Evolutionary conservation across 768 basidiomycete species (phyloP).

Genomic region (Termitomyces sp.): DNA sequence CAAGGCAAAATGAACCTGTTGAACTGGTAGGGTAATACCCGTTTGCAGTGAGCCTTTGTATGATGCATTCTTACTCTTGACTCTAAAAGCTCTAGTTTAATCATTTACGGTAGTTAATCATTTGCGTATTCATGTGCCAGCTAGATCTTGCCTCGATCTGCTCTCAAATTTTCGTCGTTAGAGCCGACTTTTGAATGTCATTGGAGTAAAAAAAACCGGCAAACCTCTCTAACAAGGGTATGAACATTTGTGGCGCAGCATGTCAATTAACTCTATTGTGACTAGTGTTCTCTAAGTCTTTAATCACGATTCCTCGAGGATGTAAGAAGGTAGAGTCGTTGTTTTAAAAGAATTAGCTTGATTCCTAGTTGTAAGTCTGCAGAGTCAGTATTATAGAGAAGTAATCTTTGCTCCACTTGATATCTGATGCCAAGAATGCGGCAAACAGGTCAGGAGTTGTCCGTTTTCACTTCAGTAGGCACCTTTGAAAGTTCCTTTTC

Average conservation of each 20-base stretch:
- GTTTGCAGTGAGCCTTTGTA: not conserved
- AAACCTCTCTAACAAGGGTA: not conserved
- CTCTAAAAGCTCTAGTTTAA: too few relatives aligned
- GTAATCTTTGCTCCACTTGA: not conserved
- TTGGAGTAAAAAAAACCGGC: not conserved
- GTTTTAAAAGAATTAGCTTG: too few relatives aligned
- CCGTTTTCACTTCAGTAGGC: not conserved
- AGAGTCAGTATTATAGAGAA: not conserved
- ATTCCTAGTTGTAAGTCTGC: not conserved
- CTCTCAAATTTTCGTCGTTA: not conserved
- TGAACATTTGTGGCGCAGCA: not conserved
- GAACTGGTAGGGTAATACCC: not conserved
- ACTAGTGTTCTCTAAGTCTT: not conserved
- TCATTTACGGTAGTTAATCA: too few relatives aligned
- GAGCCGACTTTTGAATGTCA: not conserved
- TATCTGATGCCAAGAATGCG: not conserved
- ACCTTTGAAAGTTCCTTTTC: constrained; percentile 31
- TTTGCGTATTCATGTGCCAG: too few relatives aligned
- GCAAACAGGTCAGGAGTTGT: not conserved
- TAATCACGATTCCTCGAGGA: too few relatives aligned
- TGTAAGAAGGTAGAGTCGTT: not conserved
- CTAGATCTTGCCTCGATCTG: too few relatives aligned
- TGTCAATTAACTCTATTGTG: not conserved
- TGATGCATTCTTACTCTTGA: not conserved
- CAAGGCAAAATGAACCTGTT: not conserved